Percentiles rank a stretch among this genome's conserved stretches.
phyloP scores from a whole-genome alignment of 2,329 filamentous ascomycete genomes.

The Cryphonectria japonica region DNA sequence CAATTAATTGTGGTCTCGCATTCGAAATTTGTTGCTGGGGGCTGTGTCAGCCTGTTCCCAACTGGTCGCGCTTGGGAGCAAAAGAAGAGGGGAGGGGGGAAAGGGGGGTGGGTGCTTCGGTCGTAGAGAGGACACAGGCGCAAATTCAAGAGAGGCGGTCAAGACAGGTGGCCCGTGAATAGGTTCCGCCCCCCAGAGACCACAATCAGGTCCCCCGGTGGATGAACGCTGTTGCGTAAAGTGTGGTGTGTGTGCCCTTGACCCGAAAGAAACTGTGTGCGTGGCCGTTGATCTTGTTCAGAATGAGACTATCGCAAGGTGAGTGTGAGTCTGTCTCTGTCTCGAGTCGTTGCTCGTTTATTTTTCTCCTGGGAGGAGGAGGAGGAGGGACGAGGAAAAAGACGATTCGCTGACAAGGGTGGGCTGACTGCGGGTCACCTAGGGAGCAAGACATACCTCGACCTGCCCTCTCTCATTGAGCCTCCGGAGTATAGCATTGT shows the following conservation, averaged over 20 bases:
- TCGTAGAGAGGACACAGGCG: not conserved
- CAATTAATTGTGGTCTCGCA: conserved; percentile 14
- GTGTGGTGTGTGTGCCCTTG: conserved; percentile 3
- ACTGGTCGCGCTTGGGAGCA: not conserved
- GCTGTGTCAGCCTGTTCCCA: not conserved
- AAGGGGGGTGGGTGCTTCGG: not conserved
- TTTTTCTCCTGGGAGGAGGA: not conserved
- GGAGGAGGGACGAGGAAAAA: not conserved
- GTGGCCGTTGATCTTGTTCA: conserved; percentile 20
- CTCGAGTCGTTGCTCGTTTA: not conserved
- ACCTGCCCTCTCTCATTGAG: conserved; percentile 29
- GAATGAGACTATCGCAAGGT: conserved; percentile 31
- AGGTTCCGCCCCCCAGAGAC: conserved; percentile 21
- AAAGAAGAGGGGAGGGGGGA: not conserved
- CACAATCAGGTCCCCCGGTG: conserved; percentile 26
- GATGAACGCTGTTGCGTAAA: conserved; percentile 14
- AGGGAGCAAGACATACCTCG: conserved; percentile 30
- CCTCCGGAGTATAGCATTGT: conserved; percentile 29
- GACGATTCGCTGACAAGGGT: not conserved
- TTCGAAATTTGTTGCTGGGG: not conserved
- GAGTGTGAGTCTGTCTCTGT: conserved; percentile 10
- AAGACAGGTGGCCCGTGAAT: conserved; percentile 26
- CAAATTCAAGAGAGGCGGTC: conserved; percentile 26
- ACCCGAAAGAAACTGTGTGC: conserved; percentile 7
- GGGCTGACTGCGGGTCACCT: conserved; percentile 19